These are phyloP conservation scores for Cucumis hystrix DNA, from an alignment of 306 rosid genomes.

Conservation along the genomic window DNA sequence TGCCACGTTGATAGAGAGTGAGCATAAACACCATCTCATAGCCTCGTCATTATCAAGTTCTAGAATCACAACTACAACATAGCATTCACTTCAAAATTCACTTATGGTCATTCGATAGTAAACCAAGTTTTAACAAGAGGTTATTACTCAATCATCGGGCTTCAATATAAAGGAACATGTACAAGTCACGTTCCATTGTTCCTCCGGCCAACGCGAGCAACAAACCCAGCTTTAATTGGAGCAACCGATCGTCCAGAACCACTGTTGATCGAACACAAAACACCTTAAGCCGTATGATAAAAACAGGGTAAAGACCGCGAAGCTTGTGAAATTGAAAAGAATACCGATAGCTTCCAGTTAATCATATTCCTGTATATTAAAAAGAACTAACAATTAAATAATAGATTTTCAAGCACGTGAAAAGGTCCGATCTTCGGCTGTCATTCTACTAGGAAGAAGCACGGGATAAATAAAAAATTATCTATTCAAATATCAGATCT, in stretches of 20 bases:
- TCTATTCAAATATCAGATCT: constrained; percentile 14
- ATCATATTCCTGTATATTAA: neutral
- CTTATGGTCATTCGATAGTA: neutral
- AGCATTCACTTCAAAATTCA: neutral
- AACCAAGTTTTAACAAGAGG: neutral
- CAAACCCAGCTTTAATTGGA: constrained; percentile 91
- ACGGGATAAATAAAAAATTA: neutral
- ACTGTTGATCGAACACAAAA: constrained; percentile 34
- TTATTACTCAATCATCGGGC: neutral
- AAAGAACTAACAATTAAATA: neutral
- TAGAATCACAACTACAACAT: neutral
- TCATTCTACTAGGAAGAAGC: neutral
- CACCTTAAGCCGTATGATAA: neutral
- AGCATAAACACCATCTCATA: neutral
- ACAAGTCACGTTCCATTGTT: constrained; percentile 44
- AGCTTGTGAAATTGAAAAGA: neutral
- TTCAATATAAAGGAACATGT: neutral
- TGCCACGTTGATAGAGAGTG: neutral
- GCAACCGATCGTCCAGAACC: constrained; percentile 93
- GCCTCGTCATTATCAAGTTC: neutral
- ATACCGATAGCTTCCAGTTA: neutral
- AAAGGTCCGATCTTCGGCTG: neutral
- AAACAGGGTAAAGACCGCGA: neutral
- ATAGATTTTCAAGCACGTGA: neutral
- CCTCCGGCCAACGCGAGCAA: constrained; percentile 95